Evolutionary conservation across 2,329 filamentous ascomycete species (phyloP).

Genomic region (Dactylella cylindrospora): DNA sequence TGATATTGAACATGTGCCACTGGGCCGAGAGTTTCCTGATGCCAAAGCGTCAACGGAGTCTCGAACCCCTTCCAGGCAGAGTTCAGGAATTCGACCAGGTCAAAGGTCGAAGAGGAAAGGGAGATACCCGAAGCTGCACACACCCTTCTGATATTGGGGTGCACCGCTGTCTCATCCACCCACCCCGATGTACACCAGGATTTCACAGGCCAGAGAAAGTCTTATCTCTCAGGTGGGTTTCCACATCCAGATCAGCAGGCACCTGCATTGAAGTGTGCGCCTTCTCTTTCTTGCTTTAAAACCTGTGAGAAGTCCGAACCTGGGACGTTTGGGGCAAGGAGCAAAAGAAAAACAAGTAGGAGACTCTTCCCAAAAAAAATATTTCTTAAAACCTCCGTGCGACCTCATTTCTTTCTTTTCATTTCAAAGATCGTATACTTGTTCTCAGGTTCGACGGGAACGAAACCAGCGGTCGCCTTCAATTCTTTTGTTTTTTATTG

Average conservation of each 20-base stretch:
- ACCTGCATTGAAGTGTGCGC: slow-evolving; percentile 29
- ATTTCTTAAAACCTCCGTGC: background rate
- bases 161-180: too few species aligned
- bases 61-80: background rate
- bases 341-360: slow-evolving; percentile 8
- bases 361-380: slow-evolving; percentile 22
- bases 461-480: background rate
- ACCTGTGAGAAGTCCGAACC: slow-evolving; percentile 6
- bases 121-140: too few species aligned
- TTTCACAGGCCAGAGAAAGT: slow-evolving; percentile 22
- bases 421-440: too few species aligned
- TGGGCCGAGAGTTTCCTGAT: too few species aligned
- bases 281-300: slow-evolving; percentile 43
- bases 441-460: background rate
- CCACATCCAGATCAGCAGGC: slow-evolving; percentile 42
- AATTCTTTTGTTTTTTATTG: slow-evolving; percentile 4
- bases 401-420: background rate
- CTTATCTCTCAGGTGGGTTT: slow-evolving; percentile 43
- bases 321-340: slow-evolving; percentile 11
- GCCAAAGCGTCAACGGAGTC: too few species aligned
- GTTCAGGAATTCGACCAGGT: background rate
- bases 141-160: too few species aligned
- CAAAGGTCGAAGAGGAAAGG: too few species aligned
- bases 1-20: too few species aligned
- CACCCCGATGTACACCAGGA: too few species aligned